Conservation (phyloP, 176 grass and related monocot genomes). For the Panicum miliaceum region DNA sequence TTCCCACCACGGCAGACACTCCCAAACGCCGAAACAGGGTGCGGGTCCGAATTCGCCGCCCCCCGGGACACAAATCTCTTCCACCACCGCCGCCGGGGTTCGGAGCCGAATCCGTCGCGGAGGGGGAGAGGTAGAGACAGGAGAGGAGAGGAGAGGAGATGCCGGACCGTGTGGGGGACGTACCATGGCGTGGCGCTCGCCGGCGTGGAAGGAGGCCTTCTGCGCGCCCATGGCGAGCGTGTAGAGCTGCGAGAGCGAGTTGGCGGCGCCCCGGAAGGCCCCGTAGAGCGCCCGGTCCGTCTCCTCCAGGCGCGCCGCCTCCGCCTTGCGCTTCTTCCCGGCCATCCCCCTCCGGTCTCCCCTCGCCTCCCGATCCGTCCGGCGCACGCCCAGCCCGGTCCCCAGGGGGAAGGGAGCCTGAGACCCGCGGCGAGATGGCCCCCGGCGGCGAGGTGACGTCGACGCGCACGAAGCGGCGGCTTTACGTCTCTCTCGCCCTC, state of each 20-base stretch:
- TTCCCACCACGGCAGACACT: not conserved
- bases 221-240: conserved; percentile 71
- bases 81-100: not conserved
- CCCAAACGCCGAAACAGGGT: not conserved
- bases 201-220: conserved; percentile 70
- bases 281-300: conserved; percentile 75
- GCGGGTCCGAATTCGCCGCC: not conserved
- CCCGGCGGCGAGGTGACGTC: conserved; percentile 24
- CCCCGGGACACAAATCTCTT: not conserved
- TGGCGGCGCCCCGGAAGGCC: conserved; percentile 64
- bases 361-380: not conserved
- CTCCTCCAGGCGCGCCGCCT: conserved; percentile 74
- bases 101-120: not conserved
- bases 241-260: conserved; percentile 78
- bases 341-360: conserved; percentile 4
- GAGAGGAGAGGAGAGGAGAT: too few relatives aligned
- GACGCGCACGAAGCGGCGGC: conserved; percentile 61
- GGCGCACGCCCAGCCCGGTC: not conserved
- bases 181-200: conserved; percentile 80
- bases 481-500: conserved; percentile 35
- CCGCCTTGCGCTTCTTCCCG: conserved; percentile 77
- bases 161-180: not conserved
- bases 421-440: not conserved
- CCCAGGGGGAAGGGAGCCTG: not conserved
- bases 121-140: too few relatives aligned